Percentiles rank a stretch among this genome's conserved stretches.
Evolutionary conservation across 2,329 filamentous ascomycete genomes (phyloP).

Genomic region (Aspergillus hiratsukae): DNA sequence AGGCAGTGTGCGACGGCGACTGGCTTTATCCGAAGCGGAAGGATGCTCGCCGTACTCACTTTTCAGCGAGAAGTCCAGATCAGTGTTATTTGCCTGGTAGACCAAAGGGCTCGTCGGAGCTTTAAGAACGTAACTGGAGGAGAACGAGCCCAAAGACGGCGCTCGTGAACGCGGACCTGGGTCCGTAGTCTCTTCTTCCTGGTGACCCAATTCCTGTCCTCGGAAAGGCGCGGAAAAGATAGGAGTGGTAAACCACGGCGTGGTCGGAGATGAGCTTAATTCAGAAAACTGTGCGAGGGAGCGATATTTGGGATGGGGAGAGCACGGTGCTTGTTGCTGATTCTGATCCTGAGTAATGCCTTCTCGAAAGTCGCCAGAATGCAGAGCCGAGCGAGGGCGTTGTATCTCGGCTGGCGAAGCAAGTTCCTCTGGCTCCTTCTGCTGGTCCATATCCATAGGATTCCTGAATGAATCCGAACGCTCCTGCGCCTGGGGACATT

Average conservation of each 20-base stretch:
- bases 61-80: constrained; percentile 60
- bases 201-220: constrained; percentile 14
- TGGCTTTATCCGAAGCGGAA: constrained; percentile 44
- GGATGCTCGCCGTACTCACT: constrained; percentile 50
- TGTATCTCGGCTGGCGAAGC: constrained; percentile 64
- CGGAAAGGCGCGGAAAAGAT: constrained; percentile 18
- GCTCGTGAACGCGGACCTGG: constrained; percentile 39
- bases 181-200: constrained; percentile 9
- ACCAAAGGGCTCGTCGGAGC: constrained; percentile 89
- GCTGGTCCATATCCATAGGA: constrained; percentile 15
- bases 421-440: constrained; percentile 39
- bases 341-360: constrained; percentile 24
- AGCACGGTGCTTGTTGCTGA: constrained; percentile 24
- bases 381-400: constrained; percentile 70
- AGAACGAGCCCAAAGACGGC: constrained; percentile 65
- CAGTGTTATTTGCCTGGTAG: constrained; percentile 79
- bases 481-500: constrained; percentile 16
- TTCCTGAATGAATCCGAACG: constrained; percentile 11
- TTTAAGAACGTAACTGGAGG: constrained; percentile 77
- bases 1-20: constrained; percentile 68
- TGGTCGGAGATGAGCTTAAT: constrained; percentile 49
- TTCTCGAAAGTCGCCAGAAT: constrained; percentile 59
- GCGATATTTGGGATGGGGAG: constrained; percentile 16
- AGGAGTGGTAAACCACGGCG: constrained; percentile 50
- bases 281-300: constrained; percentile 11